Percentiles rank a stretch among this genome's conserved stretches.
These are phyloP conservation scores for Wickerhamomyces chaumierensis DNA, from an alignment of 805 yeast genomes.

Conservation along the genomic window DNA sequence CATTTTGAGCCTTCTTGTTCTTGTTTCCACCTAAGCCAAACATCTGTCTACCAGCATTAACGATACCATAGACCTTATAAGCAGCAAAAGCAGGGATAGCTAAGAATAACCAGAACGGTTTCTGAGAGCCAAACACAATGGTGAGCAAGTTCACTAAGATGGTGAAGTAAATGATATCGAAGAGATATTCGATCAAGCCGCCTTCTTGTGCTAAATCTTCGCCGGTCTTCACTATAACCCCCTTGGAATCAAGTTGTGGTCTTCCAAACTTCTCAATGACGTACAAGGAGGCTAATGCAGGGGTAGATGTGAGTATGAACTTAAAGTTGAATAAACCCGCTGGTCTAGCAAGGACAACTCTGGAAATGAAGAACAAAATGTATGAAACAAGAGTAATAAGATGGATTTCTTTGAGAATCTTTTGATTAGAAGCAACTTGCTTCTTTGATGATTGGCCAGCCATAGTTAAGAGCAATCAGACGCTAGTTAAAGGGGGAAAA, in stretches of 20 bases:
- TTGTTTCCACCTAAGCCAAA: conserved; percentile 12
- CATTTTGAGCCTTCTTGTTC: neutral
- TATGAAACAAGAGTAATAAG: conserved; percentile 19
- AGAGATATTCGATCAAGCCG: conserved; percentile 36
- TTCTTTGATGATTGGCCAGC: conserved; percentile 49
- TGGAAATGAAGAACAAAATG: conserved; percentile 16
- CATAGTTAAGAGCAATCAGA: too few species aligned
- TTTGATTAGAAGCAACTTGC: conserved; percentile 31
- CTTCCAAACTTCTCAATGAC: conserved; percentile 38
- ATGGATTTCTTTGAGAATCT: conserved; percentile 29
- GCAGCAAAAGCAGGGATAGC: conserved; percentile 33
- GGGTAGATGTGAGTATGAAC: conserved; percentile 19
- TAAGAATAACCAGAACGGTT: conserved; percentile 32
- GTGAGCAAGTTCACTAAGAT: conserved; percentile 35
- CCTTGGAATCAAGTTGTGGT: conserved; percentile 28
- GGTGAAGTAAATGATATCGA: conserved; percentile 43
- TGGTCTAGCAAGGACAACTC: conserved; percentile 26
- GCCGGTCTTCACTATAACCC: conserved; percentile 32
- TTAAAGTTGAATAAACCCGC: conserved; percentile 15
- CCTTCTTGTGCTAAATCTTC: conserved; percentile 39
- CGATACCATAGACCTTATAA: conserved; percentile 30
- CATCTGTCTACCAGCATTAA: conserved; percentile 16
- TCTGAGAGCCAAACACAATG: conserved; percentile 32
- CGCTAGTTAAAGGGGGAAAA: too few species aligned
- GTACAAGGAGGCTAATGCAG: conserved; percentile 27